phyloP scores from a whole-genome alignment of 441 rosid genomes.

The Populus hybrid region DNA sequence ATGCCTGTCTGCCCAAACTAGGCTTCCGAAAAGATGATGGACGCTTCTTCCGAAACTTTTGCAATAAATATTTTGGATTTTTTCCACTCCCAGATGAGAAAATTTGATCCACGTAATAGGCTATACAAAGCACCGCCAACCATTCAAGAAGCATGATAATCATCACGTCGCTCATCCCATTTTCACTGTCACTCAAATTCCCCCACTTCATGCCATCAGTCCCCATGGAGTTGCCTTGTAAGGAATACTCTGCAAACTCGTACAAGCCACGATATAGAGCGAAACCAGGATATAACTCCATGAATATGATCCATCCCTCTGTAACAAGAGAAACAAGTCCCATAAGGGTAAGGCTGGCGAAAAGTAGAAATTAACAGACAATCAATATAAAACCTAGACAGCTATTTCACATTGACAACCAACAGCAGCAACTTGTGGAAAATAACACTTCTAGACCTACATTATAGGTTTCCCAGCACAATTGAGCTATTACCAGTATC shows the following conservation, averaged over 20 bases:
- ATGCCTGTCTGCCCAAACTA: slow-evolving; percentile 51
- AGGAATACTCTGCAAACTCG: slow-evolving; percentile 69
- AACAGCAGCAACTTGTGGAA: neutral
- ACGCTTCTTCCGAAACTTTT: slow-evolving; percentile 41
- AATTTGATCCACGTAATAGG: slow-evolving; percentile 72
- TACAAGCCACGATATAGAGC: slow-evolving; percentile 87
- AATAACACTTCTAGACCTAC: neutral
- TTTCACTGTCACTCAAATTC: slow-evolving; percentile 48
- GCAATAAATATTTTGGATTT: slow-evolving; percentile 56
- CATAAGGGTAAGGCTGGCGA: neutral
- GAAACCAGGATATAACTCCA: slow-evolving; percentile 96
- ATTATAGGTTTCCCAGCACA: neutral
- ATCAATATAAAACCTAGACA: neutral
- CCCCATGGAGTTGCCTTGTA: slow-evolving; percentile 50
- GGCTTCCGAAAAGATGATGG: slow-evolving; percentile 43
- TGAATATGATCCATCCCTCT: slow-evolving; percentile 68
- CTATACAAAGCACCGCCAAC: slow-evolving; percentile 52
- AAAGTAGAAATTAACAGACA: neutral
- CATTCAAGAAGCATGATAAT: slow-evolving; percentile 79
- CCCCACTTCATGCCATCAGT: slow-evolving; percentile 80
- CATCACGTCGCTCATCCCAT: slow-evolving; percentile 72
- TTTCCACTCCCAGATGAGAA: slow-evolving; percentile 55
- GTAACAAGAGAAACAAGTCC: slow-evolving; percentile 19
- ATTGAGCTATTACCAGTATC: neutral
- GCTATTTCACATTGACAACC: neutral